phyloP scores from a whole-genome alignment of 176 grass and related monocot species.

The Oryza australiensis region DNA sequence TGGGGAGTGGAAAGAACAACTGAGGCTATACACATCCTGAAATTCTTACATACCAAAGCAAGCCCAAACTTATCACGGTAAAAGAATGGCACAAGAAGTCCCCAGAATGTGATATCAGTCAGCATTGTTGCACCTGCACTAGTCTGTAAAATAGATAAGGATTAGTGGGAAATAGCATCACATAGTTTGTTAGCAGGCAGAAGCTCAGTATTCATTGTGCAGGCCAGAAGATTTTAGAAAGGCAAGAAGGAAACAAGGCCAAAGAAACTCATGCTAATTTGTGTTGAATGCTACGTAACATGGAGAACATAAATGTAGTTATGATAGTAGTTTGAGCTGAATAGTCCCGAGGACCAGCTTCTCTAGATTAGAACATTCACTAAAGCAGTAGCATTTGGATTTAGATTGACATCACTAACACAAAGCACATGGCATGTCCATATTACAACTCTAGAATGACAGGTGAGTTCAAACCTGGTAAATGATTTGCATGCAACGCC shows the following conservation, averaged over 20 bases:
- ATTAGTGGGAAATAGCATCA: neutral
- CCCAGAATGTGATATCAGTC: constrained; percentile 82
- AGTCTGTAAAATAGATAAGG: constrained; percentile 44
- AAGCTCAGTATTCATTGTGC: neutral
- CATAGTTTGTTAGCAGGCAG: neutral
- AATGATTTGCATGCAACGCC: constrained; percentile 58
- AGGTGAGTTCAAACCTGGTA: constrained; percentile 57
- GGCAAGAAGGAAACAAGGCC: neutral
- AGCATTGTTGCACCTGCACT: constrained; percentile 80
- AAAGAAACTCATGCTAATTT: neutral
- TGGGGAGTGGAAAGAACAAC: too few relatives aligned
- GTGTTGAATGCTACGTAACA: neutral
- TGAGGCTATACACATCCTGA: neutral
- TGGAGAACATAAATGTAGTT: neutral
- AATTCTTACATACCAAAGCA: constrained; percentile 48
- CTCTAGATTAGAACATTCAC: neutral
- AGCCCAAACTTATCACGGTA: constrained; percentile 58
- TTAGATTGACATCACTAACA: neutral
- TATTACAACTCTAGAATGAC: neutral
- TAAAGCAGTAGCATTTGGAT: neutral
- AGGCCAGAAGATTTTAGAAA: neutral
- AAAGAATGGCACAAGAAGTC: constrained; percentile 83
- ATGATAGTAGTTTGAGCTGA: neutral
- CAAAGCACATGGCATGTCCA: neutral
- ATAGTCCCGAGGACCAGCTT: neutral